phyloP scores from a whole-genome alignment of 2,329 filamentous ascomycete species.

The Paracoccidioides brasiliensis region DNA sequence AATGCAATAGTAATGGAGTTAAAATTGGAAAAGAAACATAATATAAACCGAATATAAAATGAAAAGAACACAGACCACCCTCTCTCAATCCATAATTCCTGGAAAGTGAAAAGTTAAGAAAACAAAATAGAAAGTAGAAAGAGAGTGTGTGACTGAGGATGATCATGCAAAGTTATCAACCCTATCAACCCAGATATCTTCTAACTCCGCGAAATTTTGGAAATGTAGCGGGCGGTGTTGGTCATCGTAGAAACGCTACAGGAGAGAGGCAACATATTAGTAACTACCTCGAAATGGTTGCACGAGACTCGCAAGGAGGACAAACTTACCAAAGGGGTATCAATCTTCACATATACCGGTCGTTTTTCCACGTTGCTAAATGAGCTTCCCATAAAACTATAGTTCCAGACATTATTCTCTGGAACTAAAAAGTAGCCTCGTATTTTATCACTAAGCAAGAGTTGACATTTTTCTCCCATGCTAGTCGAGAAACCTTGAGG shows the following conservation, averaged over 20 bases:
- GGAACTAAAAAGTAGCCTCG: slow-evolving; percentile 93
- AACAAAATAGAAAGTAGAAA: slow-evolving; percentile 6
- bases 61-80: no score
- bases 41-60: no score
- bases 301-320: not conserved
- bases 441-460: slow-evolving; percentile 85
- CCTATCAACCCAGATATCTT: slow-evolving; percentile 91
- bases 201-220: slow-evolving; percentile 91
- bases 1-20: no score
- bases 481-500: slow-evolving; percentile 82
- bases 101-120: not conserved
- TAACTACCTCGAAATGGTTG: not conserved
- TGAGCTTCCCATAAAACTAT: slow-evolving; percentile 88
- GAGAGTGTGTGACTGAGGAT: not conserved
- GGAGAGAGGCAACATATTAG: slow-evolving; percentile 6
- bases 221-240: slow-evolving; percentile 90
- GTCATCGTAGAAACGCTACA: slow-evolving; percentile 69
- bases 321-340: slow-evolving; percentile 52
- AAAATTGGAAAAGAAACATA: no score
- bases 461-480: slow-evolving; percentile 91
- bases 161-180: slow-evolving; percentile 80
- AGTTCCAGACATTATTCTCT: slow-evolving; percentile 86
- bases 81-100: no score
- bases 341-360: slow-evolving; percentile 79
- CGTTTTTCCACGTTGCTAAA: slow-evolving; percentile 87